Evolutionary conservation across 2,329 filamentous ascomycete species (phyloP), one percentile per base, ranked within the genome.

Genomic region (Neopestalotiopsis sp.): DNA sequence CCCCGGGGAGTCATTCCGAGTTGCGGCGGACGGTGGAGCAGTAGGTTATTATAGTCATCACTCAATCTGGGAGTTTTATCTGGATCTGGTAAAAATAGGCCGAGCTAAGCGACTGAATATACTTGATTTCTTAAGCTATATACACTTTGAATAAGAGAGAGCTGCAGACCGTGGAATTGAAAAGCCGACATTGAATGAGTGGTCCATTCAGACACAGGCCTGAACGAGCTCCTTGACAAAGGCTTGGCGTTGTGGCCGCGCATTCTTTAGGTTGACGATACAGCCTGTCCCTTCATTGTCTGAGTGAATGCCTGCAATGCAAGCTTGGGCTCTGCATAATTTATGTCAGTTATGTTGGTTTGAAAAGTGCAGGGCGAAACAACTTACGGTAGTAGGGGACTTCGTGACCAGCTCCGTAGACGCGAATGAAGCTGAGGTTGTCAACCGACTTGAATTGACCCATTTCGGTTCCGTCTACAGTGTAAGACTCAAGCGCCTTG

Each of bases 381-480:
- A 13, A 78, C 76, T 72, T 71, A 77, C 88, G 85, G 72, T 87
- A 88, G 1, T 82, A 81, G 1, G 78, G 75, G 14, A 79, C 78
- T 69, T 83, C 79, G 70, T 85, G 83, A 0, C 83, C 83, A 0
- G 85, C 84, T 1, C 78, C 82, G 70, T 80, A 86, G 1, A 87
- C 84, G 24, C 81, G 79, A 71, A 87, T 74, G 77, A 85, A 88
- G 59, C 80, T 83, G 53, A 88, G 75, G 69, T 87, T 87, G 6
- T 81, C 83, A 4, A 81, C 78, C 0, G 74, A 82, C 80, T 89
- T 89, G 76, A 84, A 88, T 40, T 81, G 79, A 3, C 87, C 87
- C 32, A 78, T 80, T 45, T 82, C 75, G 24, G 76, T 79, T 1
- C 87, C 87, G 57, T 81, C 76, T 2, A 89, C 83, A 0, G 80